Conservation (phyloP, 2,329 filamentous ascomycete species). For the Penicillium expansum region DNA sequence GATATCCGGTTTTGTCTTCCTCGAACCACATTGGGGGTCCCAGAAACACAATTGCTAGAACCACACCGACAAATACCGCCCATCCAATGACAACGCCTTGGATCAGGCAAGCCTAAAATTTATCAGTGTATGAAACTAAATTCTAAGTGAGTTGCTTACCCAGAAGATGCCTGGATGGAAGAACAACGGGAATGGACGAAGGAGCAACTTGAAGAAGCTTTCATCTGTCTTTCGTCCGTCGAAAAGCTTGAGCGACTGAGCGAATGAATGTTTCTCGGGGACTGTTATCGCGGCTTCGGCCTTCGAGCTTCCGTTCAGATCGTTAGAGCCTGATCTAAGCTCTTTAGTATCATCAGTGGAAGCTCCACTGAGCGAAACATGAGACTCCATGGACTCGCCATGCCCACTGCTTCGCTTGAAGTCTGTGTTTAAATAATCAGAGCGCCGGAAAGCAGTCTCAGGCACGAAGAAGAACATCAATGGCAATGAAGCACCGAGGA, state of each 20-base stretch:
- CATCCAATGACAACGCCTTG: constrained; percentile 91
- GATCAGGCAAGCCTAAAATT: constrained; percentile 59
- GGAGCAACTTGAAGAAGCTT: constrained; percentile 61
- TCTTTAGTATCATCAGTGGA: constrained; percentile 13
- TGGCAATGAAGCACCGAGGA: constrained; percentile 67
- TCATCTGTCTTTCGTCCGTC: constrained; percentile 81
- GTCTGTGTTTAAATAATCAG: constrained; percentile 68
- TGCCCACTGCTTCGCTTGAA: constrained; percentile 44
- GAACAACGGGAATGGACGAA: constrained; percentile 78
- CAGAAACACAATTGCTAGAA: constrained; percentile 78
- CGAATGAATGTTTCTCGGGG: constrained; percentile 56
- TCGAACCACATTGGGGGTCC: constrained; percentile 77
- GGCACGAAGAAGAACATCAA: constrained; percentile 76
- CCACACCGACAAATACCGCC: constrained; percentile 88
- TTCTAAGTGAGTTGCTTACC: constrained; percentile 43
- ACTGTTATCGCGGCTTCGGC: constrained; percentile 9
- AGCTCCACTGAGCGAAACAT: constrained; percentile 4
- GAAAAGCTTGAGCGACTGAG: constrained; percentile 65
- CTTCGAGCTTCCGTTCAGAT: constrained; percentile 2
- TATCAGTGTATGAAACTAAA: constrained; percentile 7
- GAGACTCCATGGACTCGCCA: constrained; percentile 13
- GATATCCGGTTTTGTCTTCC: constrained; percentile 78
- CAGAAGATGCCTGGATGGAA: constrained; percentile 82
- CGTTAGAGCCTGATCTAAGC: not conserved
- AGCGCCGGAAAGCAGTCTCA: constrained; percentile 75